A percentile compares a stretch with the other conserved stretches of the same genome.
Evolutionary conservation across 345 rosid species (phyloP).

Genomic region (Orychophragmus violaceus): DNA sequence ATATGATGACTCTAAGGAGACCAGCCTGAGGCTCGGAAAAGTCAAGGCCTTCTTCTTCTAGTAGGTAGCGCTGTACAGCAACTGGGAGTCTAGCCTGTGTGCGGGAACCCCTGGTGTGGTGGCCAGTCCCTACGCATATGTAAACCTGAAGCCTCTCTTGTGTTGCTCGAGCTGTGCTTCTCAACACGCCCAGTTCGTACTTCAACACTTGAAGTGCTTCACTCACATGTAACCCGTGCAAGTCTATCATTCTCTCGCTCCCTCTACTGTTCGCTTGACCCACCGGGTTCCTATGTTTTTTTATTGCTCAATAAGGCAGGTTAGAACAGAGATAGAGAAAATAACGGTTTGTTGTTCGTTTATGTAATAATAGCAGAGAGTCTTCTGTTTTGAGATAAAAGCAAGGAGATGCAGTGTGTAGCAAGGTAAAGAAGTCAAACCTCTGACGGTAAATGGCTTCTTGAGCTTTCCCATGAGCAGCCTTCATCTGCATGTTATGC

Average conservation of each 20-base stretch:
- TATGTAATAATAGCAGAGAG: not conserved
- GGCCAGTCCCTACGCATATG: slow-evolving; percentile 94
- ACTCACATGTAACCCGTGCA: slow-evolving; percentile 88
- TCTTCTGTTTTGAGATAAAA: not conserved
- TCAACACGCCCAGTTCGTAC: slow-evolving; percentile 67
- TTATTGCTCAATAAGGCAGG: slow-evolving; percentile 6
- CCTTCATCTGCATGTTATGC: slow-evolving; percentile 92
- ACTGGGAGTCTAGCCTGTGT: slow-evolving; percentile 89
- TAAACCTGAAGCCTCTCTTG: slow-evolving; percentile 85
- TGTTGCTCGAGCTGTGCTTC: slow-evolving; percentile 65
- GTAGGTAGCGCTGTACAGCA: slow-evolving; percentile 83
- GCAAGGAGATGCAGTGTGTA: not conserved
- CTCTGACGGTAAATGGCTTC: slow-evolving; percentile 93
- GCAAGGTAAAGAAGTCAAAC: slow-evolving; percentile 40
- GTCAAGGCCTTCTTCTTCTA: slow-evolving; percentile 90
- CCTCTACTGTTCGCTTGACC: slow-evolving; percentile 44
- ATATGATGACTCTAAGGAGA: slow-evolving; percentile 80
- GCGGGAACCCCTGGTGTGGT: slow-evolving; percentile 87
- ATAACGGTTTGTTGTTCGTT: not conserved
- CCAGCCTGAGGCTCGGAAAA: slow-evolving; percentile 91
- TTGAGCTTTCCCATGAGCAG: slow-evolving; percentile 95
- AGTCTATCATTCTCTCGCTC: slow-evolving; percentile 88
- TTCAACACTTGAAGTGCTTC: slow-evolving; percentile 86
- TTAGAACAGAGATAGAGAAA: slow-evolving; percentile 16
- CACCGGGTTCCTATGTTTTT: slow-evolving; percentile 61